Evolutionary conservation across 345 rosid genomes (phyloP).

Genomic region (Lumnitzera racemosa): DNA sequence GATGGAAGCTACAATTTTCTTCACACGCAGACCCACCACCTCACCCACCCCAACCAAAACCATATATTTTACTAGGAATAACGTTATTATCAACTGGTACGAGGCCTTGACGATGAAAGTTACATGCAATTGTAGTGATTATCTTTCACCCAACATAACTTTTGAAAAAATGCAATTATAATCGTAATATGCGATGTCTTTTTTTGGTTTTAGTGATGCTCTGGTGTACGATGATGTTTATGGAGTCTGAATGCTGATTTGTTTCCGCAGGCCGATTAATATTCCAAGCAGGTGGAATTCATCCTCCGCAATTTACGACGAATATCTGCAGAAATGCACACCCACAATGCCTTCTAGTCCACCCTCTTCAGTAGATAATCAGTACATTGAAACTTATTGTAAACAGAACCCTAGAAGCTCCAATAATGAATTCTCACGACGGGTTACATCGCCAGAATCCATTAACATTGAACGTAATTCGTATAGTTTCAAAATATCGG

Average conservation of each 20-base stretch:
- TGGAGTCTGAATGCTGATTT: background rate
- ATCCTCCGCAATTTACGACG: constrained; percentile 19
- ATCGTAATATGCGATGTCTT: no score
- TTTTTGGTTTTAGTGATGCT: no score
- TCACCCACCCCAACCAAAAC: no score
- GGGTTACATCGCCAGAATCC: constrained; percentile 61
- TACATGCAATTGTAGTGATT: no score
- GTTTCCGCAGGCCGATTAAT: constrained; percentile 53
- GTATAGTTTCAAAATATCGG: constrained; percentile 28
- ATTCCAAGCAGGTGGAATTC: constrained; percentile 73
- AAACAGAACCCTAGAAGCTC: constrained; percentile 25
- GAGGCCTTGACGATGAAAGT: no score
- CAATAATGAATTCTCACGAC: constrained; percentile 28
- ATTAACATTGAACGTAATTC: constrained; percentile 53
- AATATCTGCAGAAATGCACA: constrained; percentile 23
- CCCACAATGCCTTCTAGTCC: constrained; percentile 30
- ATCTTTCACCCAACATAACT: no score
- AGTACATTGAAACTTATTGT: constrained; percentile 25
- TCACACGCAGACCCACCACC: no score
- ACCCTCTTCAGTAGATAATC: constrained; percentile 21
- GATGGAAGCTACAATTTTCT: no score
- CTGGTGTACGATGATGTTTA: background rate
- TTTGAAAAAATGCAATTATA: no score
- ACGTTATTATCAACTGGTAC: no score
- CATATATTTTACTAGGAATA: no score